A percentile compares a stretch with the other conserved stretches of the same genome.
phyloP scores from a whole-genome alignment of 345 rosid genomes.

The Lenwebbia sp. region DNA sequence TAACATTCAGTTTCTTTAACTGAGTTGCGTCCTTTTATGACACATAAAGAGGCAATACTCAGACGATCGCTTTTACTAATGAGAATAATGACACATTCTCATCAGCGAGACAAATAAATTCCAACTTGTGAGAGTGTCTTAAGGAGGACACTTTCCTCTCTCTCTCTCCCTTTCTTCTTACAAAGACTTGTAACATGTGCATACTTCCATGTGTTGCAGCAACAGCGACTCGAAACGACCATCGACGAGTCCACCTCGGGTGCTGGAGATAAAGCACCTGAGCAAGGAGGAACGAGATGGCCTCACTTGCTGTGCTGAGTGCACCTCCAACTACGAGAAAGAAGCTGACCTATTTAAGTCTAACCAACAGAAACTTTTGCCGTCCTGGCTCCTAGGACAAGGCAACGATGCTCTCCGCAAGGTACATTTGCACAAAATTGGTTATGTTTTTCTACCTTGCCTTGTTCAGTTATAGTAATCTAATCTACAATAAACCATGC shows the following conservation, averaged over 20 bases:
- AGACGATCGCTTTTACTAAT: neutral
- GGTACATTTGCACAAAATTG: conserved; percentile 18
- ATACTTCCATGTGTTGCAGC: neutral
- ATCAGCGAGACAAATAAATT: neutral
- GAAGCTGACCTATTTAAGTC: conserved; percentile 55
- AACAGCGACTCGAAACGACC: neutral
- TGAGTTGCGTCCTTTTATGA: neutral
- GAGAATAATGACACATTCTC: neutral
- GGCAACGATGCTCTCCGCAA: conserved; percentile 26
- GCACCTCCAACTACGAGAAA: conserved; percentile 59
- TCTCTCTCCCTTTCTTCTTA: neutral
- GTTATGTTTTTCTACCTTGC: neutral
- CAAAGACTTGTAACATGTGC: neutral
- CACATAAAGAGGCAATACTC: neutral
- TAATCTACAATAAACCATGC: neutral
- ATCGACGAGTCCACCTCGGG: neutral
- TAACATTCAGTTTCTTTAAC: neutral
- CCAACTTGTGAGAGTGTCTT: neutral
- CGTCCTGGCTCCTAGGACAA: conserved; percentile 59
- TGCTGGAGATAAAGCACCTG: conserved; percentile 42
- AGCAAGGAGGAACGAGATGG: conserved; percentile 38
- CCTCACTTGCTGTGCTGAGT: conserved; percentile 47
- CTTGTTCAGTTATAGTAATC: neutral
- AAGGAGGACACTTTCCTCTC: neutral
- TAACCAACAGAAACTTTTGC: conserved; percentile 39